Conservation (phyloP, 495 filamentous ascomycete species). For the Hypoxylon intermedium region DNA sequence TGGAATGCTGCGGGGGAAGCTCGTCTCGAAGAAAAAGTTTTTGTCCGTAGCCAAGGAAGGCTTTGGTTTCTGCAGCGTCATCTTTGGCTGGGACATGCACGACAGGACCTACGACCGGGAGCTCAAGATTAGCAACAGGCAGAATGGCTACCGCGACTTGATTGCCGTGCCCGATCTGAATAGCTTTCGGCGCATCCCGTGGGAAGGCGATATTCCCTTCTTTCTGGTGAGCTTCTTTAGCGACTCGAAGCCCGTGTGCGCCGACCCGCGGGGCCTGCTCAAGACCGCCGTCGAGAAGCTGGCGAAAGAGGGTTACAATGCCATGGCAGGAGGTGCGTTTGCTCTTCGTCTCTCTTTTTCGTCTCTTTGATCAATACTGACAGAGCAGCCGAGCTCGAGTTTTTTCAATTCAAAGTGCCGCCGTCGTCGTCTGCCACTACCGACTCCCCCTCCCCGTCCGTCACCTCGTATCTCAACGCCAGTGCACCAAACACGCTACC, state of each 20-base stretch:
- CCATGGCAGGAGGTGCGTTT: slow-evolving; percentile 96
- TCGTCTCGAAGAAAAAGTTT: slow-evolving; percentile 97
- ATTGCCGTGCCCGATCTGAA: slow-evolving; percentile 82
- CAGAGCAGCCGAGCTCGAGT: slow-evolving; percentile 96
- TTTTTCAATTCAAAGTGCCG: slow-evolving; percentile 89
- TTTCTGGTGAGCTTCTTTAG: slow-evolving; percentile 89
- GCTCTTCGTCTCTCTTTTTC: slow-evolving; percentile 19
- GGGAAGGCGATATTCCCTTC: slow-evolving; percentile 93
- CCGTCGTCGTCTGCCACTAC: slow-evolving; percentile 55
- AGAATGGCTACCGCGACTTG: slow-evolving; percentile 91
- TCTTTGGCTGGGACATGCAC: slow-evolving; percentile 99
- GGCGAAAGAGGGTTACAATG: slow-evolving; percentile 68
- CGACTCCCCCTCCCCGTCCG: slow-evolving; percentile 62
- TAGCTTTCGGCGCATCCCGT: slow-evolving; percentile 89
- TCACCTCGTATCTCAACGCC: slow-evolving; percentile 73
- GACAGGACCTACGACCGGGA: slow-evolving; percentile 87
- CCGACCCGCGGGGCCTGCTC: slow-evolving; percentile 81
- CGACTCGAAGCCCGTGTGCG: slow-evolving; percentile 74
- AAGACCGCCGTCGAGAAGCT: slow-evolving; percentile 71
- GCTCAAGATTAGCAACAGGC: slow-evolving; percentile 85
- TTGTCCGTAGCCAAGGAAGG: slow-evolving; percentile 80
- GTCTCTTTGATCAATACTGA: no score
- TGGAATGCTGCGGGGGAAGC: slow-evolving; percentile 88
- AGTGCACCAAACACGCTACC: slow-evolving; percentile 77
- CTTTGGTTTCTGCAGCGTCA: slow-evolving; percentile 95